These are phyloP conservation scores for Lachnellula occidentalis DNA, from an alignment of 2,329 filamentous ascomycete species.

Conservation along the genomic window DNA sequence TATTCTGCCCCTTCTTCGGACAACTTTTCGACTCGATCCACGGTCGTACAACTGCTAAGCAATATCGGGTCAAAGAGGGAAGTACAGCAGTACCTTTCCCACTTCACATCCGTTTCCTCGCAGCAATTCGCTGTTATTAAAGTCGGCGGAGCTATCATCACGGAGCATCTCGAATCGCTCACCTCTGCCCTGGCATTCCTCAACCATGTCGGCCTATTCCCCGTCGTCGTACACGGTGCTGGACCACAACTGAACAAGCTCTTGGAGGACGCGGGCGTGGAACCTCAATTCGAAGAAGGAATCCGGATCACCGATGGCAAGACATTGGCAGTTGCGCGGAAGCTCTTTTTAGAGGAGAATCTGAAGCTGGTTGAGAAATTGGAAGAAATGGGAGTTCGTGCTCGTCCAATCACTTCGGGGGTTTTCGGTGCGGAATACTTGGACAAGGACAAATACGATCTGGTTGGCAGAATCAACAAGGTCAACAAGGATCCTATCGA, in stretches of 20 bases:
- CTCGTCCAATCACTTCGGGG: constrained; percentile 81
- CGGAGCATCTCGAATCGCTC: constrained; percentile 86
- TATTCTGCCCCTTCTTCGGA: constrained; percentile 29
- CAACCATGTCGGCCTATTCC: constrained; percentile 90
- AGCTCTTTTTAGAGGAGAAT: constrained; percentile 94
- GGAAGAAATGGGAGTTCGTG: constrained; percentile 82
- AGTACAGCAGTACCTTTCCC: constrained; percentile 93
- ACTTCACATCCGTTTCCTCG: constrained; percentile 93
- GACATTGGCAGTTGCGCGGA: constrained; percentile 83
- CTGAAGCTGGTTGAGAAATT: constrained; percentile 85
- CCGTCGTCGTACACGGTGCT: constrained; percentile 90
- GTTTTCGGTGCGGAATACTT: constrained; percentile 93
- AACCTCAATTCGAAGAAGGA: constrained; percentile 93
- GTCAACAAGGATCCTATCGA: constrained; percentile 90
- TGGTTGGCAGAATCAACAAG: constrained; percentile 90
- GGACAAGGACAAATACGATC: constrained; percentile 92
- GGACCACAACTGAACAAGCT: constrained; percentile 93
- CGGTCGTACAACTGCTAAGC: constrained; percentile 84
- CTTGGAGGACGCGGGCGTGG: constrained; percentile 82
- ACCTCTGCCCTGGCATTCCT: constrained; percentile 86
- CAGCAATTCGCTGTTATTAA: constrained; percentile 99
- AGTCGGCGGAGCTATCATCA: constrained; percentile 92
- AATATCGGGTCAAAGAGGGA: constrained; percentile 96
- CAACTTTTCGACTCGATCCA: constrained; percentile 55
- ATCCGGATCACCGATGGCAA: constrained; percentile 94